Evolutionary conservation across 2,329 filamentous ascomycete species (phyloP).

Genomic region (Stachybotrys chartarum): DNA sequence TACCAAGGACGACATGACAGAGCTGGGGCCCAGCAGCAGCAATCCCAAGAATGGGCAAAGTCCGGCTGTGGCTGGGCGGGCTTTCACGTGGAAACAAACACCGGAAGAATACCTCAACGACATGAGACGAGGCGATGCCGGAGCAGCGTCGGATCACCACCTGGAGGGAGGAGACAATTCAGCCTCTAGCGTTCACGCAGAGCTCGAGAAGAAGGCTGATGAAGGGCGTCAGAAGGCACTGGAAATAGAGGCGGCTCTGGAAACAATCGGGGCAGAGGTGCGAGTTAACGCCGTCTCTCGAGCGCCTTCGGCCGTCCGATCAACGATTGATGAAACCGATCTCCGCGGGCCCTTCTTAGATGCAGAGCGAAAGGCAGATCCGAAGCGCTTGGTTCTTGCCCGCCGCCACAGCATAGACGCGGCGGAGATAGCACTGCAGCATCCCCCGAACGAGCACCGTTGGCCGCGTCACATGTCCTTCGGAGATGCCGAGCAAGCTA

Average conservation of each 20-base stretch:
- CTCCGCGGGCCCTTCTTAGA: slow-evolving; percentile 46
- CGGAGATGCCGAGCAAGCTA: slow-evolving; percentile 66
- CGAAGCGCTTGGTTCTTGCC: slow-evolving; percentile 42
- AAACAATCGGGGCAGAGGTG: slow-evolving; percentile 30
- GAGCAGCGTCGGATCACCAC: slow-evolving; percentile 12
- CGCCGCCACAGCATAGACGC: slow-evolving; percentile 54
- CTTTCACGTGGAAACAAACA: slow-evolving; percentile 59
- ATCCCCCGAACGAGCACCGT: slow-evolving; percentile 44
- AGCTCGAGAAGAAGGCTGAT: not conserved
- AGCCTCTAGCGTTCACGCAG: too few relatives aligned
- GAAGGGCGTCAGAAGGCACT: slow-evolving; percentile 4
- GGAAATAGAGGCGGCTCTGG: slow-evolving; percentile 17
- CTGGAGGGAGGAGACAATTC: not conserved
- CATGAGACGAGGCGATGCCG: slow-evolving; percentile 27
- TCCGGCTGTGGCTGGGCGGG: slow-evolving; percentile 32
- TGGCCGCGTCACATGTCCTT: slow-evolving; percentile 72
- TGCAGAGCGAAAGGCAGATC: slow-evolving; percentile 37
- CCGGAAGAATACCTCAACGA: slow-evolving; percentile 49
- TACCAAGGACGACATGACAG: slow-evolving; percentile 43
- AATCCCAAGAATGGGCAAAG: slow-evolving; percentile 10
- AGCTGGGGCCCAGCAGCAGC: slow-evolving; percentile 15
- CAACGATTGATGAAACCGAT: slow-evolving; percentile 52
- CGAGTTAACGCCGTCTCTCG: slow-evolving; percentile 33
- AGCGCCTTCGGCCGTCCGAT: slow-evolving; percentile 50
- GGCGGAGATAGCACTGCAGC: slow-evolving; percentile 19